Evolutionary conservation across 2,329 filamentous ascomycete species (phyloP).

Genomic region (Polytolypa hystricis): DNA sequence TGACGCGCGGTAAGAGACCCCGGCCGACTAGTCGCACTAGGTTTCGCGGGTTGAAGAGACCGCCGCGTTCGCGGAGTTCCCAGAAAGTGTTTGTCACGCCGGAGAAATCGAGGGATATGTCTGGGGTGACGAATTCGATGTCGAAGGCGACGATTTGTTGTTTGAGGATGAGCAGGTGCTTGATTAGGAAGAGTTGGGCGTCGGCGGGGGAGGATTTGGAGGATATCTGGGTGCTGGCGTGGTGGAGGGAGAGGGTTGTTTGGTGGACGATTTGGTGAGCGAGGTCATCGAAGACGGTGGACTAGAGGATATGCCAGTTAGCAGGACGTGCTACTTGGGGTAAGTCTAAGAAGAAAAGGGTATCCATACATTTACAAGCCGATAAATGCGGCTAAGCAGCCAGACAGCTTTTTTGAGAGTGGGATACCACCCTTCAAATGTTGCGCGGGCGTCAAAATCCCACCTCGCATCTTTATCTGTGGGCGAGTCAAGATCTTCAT

Average conservation of each 20-base stretch:
- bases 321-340: not conserved
- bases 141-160: conserved; percentile 94
- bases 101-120: conserved; percentile 57
- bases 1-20: conserved; percentile 51
- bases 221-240: conserved; percentile 61
- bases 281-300: conserved; percentile 59
- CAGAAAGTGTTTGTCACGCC: conserved; percentile 55
- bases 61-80: conserved; percentile 54
- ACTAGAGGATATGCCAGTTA: conserved; percentile 30
- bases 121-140: conserved; percentile 63
- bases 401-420: conserved; percentile 57
- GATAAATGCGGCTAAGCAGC: conserved; percentile 58
- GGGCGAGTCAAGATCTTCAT: conserved; percentile 38
- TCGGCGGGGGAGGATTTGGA: conserved; percentile 54
- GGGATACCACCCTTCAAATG: conserved; percentile 53
- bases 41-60: conserved; percentile 54
- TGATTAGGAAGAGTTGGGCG: conserved; percentile 82
- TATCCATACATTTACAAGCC: conserved; percentile 50
- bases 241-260: conserved; percentile 71
- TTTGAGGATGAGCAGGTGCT: conserved; percentile 88
- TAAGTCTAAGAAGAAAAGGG: conserved; percentile 11
- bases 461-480: conserved; percentile 36
- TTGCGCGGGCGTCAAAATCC: conserved; percentile 46
- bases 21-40: conserved; percentile 49
- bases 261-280: conserved; percentile 79